phyloP scores from a whole-genome alignment of 139 green algal genomes.

The Asterochloris erici region DNA sequence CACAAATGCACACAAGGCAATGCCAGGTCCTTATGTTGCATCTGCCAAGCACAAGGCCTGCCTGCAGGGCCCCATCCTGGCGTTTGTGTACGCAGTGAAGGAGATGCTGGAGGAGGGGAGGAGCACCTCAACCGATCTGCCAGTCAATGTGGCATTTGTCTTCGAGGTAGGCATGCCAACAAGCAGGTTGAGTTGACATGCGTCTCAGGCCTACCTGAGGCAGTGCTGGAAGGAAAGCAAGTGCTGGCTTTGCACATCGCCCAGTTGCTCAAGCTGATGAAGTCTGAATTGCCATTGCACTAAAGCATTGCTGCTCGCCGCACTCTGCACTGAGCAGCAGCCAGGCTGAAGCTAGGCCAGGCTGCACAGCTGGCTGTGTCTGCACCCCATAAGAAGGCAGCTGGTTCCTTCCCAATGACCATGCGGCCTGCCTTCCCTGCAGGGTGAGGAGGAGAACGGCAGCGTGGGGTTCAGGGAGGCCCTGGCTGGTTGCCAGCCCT shows the following conservation, averaged over 20 bases:
- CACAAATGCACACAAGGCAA: not conserved
- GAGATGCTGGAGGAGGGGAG: constrained; percentile 72
- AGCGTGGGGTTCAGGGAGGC: constrained; percentile 72
- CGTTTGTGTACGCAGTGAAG: constrained; percentile 87
- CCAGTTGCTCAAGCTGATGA: too few species aligned
- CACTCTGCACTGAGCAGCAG: too few species aligned
- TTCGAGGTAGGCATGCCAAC: constrained; percentile 68
- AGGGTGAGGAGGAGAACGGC: constrained; percentile 86
- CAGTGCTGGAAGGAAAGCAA: too few species aligned
- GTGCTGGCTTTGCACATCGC: too few species aligned
- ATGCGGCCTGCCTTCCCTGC: not conserved
- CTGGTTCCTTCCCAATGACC: too few species aligned
- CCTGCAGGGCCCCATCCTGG: constrained; percentile 78
- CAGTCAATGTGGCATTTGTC: constrained; percentile 89
- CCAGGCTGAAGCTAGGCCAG: too few species aligned
- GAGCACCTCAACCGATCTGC: constrained; percentile 40
- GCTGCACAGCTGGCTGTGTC: too few species aligned
- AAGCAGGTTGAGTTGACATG: too few species aligned
- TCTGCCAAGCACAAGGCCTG: not conserved
- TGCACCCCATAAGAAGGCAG: too few species aligned
- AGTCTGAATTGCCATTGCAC: too few species aligned
- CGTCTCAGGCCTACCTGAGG: too few species aligned
- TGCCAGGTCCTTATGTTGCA: not conserved
- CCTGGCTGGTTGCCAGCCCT: constrained; percentile 62
- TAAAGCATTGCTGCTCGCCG: too few species aligned